Base-by-base conservation (phyloP, 495 filamentous ascomycete genomes). In the Aspergillus coremiiformis region DNA sequence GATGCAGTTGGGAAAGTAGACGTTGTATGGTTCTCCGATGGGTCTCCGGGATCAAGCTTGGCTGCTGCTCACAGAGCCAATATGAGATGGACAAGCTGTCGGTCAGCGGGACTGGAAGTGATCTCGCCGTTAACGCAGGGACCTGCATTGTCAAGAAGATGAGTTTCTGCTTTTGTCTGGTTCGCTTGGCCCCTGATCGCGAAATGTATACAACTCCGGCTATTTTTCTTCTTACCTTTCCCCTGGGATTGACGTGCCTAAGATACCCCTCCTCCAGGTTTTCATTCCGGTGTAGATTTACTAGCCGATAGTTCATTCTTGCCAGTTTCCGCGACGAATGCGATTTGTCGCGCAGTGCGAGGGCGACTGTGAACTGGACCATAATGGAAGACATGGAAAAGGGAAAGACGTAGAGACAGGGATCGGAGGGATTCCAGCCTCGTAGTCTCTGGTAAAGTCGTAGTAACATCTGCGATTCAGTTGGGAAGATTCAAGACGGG, bases 51-150 rank as follows among this genome's bases (percentile, higher is more conserved):
- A 56, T 43, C 22, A 56, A 35, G n/a, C 33, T 47, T 1, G 53
- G 53, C 15, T 49, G 51, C 39, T 39, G 47, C 12, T 56, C 53
- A 22, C 53, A 56, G 5, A 56, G 5, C 53, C 53, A 56, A 32
- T 56, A 56, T 15, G 49, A 26, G 23, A 56, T 47, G 12, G 48
- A 56, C 11, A 56, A 21, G 23, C 29, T 39, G 35, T 56, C 53
- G 0, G 53, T 56, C 8, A 56, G 30, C 5, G 53, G 53, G 5
- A 24, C 39, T n/a, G 32, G 14, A 5, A 56, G 47, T 20, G 47
- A 39, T 6, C 42, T 56, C 23, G 21, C 42, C 0, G 48, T 51
- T 26, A 56, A 43, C 1, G 53, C 45, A 7, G 53, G 53, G 19
- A 56, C 53, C 53, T 56, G 17, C 8, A 33, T 22, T 15, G 30